Base-by-base conservation (phyloP, 2,329 filamentous ascomycete genomes). In the Raffaelea albimanens region DNA sequence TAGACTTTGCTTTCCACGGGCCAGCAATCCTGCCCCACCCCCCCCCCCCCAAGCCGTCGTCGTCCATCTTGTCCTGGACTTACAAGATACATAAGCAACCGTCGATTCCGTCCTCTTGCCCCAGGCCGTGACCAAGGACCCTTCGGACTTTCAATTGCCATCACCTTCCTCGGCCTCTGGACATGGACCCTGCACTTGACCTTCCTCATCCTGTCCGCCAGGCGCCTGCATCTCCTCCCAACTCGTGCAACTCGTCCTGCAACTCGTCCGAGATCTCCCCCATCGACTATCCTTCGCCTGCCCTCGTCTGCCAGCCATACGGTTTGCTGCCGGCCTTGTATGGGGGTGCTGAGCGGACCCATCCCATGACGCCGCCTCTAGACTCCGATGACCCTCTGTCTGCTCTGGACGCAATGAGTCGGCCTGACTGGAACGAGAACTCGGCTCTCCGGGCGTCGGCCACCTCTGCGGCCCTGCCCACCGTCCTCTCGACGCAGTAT, bases 151-250 rank as follows among this genome's bases (percentile, higher is more conserved):
- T 7, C 7, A 29, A n/a, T n/a, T n/a, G n/a, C 25, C 25, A 29
- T 29, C 7, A 29, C 25, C 7, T 29, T 29, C n/a, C n/a, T 38
- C 34, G 13, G n/a, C 9, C n/a, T 5, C 10, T 25, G 48, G 59
- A 58, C 61, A 75, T 75, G 71, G 71, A 73, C 60, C 63, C 69
- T 55, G 70, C 25, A 61, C 71, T 75, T 71, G 71, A 73, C 60
- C 63, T 69, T 55, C 70, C 25, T 61, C 71, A 71, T 55, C 70
- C 70, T 41, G 63, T 72, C 49, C 70, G 65, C 50, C 63, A 63
- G 57, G 71, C 68, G 50, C 65, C 68, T 23, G 61, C 62, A 18
- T 70, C 68, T 42, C 64, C 68, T 50, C 62, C 66, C 43, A 64
- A 67, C 59, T 72, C 66, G 50, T 70, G 67, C 58, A 70, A 63